Evolutionary conservation across 441 rosid genomes (phyloP).

Genomic region (Bruguiera hainesii): DNA sequence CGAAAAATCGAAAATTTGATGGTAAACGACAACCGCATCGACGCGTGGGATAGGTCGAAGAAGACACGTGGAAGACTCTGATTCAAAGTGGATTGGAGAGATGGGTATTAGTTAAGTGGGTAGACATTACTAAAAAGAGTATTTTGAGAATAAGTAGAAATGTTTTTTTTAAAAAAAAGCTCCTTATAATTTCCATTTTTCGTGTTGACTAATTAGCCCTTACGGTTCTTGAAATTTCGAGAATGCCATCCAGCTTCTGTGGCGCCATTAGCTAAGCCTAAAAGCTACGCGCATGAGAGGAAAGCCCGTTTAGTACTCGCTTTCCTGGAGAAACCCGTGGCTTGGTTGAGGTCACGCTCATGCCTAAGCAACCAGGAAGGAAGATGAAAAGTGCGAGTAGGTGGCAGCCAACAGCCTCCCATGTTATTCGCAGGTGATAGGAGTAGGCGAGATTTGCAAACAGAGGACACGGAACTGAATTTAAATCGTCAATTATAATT

Average conservation of each 20-base stretch:
- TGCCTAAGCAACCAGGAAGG: no score
- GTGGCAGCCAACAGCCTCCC: no score
- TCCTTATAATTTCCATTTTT: conserved; percentile 13
- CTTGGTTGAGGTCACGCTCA: no score
- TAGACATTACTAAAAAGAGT: conserved; percentile 14
- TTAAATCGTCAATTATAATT: no score
- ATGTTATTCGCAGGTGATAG: no score
- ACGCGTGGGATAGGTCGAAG: neutral
- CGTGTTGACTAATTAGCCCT: neutral
- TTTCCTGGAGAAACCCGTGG: neutral
- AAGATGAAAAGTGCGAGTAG: no score
- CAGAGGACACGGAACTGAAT: no score
- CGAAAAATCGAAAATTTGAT: conserved; percentile 19
- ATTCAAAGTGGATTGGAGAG: conserved; percentile 18
- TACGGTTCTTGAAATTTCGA: neutral
- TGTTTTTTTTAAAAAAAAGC: neutral
- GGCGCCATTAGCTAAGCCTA: conserved; percentile 19
- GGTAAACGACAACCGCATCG: conserved; percentile 22
- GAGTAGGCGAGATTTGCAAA: no score
- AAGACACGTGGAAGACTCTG: conserved; percentile 29
- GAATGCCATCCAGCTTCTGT: conserved; percentile 20
- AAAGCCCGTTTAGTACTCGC: neutral
- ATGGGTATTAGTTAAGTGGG: conserved; percentile 21
- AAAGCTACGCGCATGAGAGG: neutral
- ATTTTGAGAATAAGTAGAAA: conserved; percentile 3